Evolutionary conservation across 345 rosid genomes (phyloP).

Genomic region (Salix purpurea): DNA sequence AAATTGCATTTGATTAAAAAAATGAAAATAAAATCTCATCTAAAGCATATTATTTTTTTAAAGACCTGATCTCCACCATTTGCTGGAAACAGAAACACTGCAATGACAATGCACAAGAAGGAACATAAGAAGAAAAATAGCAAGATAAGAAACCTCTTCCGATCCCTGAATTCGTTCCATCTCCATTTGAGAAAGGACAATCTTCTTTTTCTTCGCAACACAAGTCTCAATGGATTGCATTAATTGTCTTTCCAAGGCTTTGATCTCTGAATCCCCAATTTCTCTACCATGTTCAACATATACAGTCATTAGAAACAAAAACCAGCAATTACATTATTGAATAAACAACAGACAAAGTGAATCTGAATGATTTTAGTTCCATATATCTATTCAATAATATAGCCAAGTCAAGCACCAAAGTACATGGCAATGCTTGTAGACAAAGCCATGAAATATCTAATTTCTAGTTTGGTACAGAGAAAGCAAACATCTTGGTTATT

Average conservation of each 20-base stretch:
- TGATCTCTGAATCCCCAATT: conserved; percentile 87
- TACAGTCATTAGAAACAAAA: not conserved
- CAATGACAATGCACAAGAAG: not conserved
- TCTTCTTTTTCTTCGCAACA: conserved; percentile 83
- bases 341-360: not conserved
- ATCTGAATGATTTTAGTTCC: not conserved
- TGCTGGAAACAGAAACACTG: not conserved
- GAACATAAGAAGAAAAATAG: conserved; percentile 6
- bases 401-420: not conserved
- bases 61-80: not conserved
- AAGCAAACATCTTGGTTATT: too few relatives aligned
- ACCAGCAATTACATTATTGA: conserved; percentile 2
- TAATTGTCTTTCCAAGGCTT: conserved; percentile 82
- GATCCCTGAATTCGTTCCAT: conserved; percentile 85
- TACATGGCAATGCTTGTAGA: not conserved
- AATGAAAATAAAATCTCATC: not conserved
- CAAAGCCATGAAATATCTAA: too few relatives aligned
- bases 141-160: conserved; percentile 59
- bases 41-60: not conserved
- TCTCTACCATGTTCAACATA: conserved; percentile 45
- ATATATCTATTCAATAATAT: not conserved
- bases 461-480: too few relatives aligned
- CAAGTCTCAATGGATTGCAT: conserved; percentile 96
- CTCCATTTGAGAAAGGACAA: conserved; percentile 78
- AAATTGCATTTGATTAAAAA: not conserved